phyloP scores from a whole-genome alignment of 2,329 filamentous ascomycete genomes.

The Paracorniculantispora psalliotae region DNA sequence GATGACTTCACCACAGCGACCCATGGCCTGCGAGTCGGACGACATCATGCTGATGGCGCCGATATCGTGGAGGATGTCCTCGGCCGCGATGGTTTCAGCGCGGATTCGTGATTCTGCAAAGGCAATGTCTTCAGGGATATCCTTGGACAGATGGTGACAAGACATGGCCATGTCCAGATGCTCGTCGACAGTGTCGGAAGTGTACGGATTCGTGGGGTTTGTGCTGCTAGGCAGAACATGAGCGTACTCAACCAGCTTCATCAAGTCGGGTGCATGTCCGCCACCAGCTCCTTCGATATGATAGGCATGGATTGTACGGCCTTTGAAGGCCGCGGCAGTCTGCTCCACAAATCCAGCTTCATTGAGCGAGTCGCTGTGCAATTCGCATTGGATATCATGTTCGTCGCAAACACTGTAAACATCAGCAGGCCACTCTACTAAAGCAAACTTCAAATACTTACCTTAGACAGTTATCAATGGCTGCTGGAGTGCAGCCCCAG shows the following conservation, averaged over 20 bases:
- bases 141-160: conserved; percentile 86
- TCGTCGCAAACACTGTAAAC: conserved; percentile 67
- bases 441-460: neutral
- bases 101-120: conserved; percentile 94
- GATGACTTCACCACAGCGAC: conserved; percentile 89
- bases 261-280: conserved; percentile 93
- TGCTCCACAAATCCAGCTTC: conserved; percentile 96
- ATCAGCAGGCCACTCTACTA: neutral
- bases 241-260: conserved; percentile 80
- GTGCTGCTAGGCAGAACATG: conserved; percentile 90
- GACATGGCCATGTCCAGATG: conserved; percentile 99
- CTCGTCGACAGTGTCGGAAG: conserved; percentile 87
- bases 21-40: conserved; percentile 94
- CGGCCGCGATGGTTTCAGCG: conserved; percentile 91
- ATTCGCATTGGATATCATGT: conserved; percentile 85
- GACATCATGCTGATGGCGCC: conserved; percentile 98
- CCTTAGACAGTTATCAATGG: conserved; percentile 79
- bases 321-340: conserved; percentile 79
- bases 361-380: conserved; percentile 94
- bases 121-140: conserved; percentile 92
- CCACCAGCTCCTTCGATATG: conserved; percentile 95
- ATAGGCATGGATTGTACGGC: conserved; percentile 90
- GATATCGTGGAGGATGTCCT: conserved; percentile 91
- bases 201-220: conserved; percentile 88
- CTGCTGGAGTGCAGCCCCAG: conserved; percentile 87